A percentile compares a stretch with the other conserved stretches of the same genome.
These are phyloP conservation scores for Diaporthe helianthi DNA, from an alignment of 2,329 filamentous ascomycete species.

Conservation along the genomic window DNA sequence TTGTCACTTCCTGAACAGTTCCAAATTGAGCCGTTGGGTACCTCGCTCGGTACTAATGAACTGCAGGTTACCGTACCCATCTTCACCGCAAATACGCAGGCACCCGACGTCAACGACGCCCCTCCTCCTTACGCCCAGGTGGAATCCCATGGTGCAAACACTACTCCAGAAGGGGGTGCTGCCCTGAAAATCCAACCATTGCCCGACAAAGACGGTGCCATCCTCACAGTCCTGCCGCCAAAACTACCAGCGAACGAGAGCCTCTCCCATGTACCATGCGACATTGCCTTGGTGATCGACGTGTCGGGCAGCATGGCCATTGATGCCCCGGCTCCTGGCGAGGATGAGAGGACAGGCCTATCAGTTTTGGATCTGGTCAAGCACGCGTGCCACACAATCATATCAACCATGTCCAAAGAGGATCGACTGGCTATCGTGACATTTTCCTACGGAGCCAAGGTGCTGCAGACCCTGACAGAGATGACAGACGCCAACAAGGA, in stretches of 20 bases:
- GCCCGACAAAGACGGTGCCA: conserved; percentile 47
- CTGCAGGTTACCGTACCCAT: not conserved
- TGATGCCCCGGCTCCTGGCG: conserved; percentile 53
- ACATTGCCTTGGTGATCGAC: conserved; percentile 69
- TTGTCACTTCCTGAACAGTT: not conserved
- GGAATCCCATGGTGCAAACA: not conserved
- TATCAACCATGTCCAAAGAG: conserved; percentile 58
- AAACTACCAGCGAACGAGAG: conserved; percentile 40
- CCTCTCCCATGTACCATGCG: conserved; percentile 57
- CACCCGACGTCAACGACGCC: not conserved
- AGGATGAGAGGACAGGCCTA: conserved; percentile 56
- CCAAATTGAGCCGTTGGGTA: too few species aligned
- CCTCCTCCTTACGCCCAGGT: not conserved
- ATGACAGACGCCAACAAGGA: conserved; percentile 58
- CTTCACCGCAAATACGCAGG: not conserved
- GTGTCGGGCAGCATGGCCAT: conserved; percentile 63
- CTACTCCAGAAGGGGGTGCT: not conserved
- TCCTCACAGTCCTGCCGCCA: conserved; percentile 57
- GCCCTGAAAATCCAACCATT: conserved; percentile 49
- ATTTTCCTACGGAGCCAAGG: conserved; percentile 52
- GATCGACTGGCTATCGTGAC: conserved; percentile 67
- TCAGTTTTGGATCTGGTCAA: conserved; percentile 66
- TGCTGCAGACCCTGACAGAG: conserved; percentile 53
- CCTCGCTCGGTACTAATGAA: not conserved
- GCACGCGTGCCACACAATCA: conserved; percentile 64